Evolutionary conservation across 2,329 filamentous ascomycete genomes (phyloP).

Genomic region (Cordyceps cicadae): DNA sequence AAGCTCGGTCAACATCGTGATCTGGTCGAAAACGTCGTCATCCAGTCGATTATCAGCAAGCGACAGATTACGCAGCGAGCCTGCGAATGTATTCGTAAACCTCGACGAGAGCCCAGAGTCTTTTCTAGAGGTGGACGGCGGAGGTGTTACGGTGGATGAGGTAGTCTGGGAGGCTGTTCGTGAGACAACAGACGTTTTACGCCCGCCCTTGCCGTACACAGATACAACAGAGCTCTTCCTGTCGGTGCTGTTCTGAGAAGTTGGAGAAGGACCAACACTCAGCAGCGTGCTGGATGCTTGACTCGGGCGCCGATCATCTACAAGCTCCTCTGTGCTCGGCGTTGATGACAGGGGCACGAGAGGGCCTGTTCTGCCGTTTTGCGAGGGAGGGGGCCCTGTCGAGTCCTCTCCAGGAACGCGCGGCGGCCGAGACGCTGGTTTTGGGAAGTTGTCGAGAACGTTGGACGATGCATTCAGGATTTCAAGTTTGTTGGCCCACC

Average conservation of each 20-base stretch:
- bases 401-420: constrained; percentile 48
- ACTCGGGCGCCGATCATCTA: constrained; percentile 66
- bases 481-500: constrained; percentile 86
- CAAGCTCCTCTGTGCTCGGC: constrained; percentile 70
- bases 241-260: constrained; percentile 38
- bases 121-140: constrained; percentile 57
- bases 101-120: constrained; percentile 80
- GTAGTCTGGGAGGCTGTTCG: constrained; percentile 45
- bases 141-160: constrained; percentile 38
- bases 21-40: constrained; percentile 90
- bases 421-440: constrained; percentile 64
- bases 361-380: constrained; percentile 33
- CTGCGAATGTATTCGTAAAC: constrained; percentile 78
- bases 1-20: constrained; percentile 73
- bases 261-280: constrained; percentile 66
- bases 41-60: constrained; percentile 90
- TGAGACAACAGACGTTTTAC: constrained; percentile 78
- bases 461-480: constrained; percentile 94
- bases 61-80: constrained; percentile 73
- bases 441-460: constrained; percentile 82
- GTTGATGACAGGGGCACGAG: constrained; percentile 44
- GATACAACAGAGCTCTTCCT: constrained; percentile 83
- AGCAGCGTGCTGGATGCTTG: constrained; percentile 71
- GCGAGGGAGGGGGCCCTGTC: constrained; percentile 24
- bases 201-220: constrained; percentile 65